Base-by-base conservation (phyloP, 129 eudicot genomes). In the Escallonia rubra region DNA sequence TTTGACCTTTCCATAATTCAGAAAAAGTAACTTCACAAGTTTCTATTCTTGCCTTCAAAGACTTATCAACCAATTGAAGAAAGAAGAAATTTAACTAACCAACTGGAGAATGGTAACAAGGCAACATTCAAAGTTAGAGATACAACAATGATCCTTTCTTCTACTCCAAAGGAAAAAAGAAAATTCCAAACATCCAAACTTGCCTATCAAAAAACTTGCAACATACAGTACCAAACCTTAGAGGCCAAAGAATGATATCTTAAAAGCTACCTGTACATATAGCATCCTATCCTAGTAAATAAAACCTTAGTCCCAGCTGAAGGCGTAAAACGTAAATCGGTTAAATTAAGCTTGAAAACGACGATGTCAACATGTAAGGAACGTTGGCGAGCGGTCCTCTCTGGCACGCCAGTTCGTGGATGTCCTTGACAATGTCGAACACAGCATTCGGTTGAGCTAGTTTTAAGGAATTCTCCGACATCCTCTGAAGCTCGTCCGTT, bases 381-480 rank as follows among this genome's bases (percentile, higher is more conserved):
- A 72, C 59, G 74, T 78, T 81, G 8, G 87, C 71, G 0, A 92
- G 76, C 10, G 98, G 95, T 41, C 96, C 95, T 9, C 95, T 73
- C 73, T 92, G 95, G 76, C 87, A 77, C 0, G 89, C 87, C 23
- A 92, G 74, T 48, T 92, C 96, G 61, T 92, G 96, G 14, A 92
- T 84, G 80, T 92, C 98, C 80, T 83, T 92, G 11, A 89, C 98
- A 5, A 92, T 92, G 78, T 92, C 98, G 55, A 92, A 92, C 40
- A 92, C 98, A 1, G 98, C 98, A 13, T 89, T 77, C 3, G 98
- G 96, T 77, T 92, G 93, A 44, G 98, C 91, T 39, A 92, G 84
- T 67, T 82, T 86, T 44, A 88, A 84, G 8, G 98, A 89, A 65
- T 89, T 92, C 67, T 89, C 88, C 6, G 96, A 92, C 91, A 83